Percentiles rank a stretch among this genome's conserved stretches.
Evolutionary conservation across 345 rosid genomes (phyloP).

Genomic region (Rhodamnia rubescens): DNA sequence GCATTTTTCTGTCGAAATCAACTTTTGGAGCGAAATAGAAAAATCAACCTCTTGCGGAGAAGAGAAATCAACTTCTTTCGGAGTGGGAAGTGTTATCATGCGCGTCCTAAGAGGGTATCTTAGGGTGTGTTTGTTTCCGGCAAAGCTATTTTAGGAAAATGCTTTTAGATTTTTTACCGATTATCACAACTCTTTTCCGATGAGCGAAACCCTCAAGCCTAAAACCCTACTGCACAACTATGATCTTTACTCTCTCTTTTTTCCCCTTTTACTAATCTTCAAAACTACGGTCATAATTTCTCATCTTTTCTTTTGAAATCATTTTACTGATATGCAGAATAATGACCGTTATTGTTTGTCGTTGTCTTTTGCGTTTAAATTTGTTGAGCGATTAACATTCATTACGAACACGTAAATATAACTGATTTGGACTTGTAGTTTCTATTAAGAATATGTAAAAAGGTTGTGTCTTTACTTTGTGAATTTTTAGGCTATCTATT

Average conservation of each 20-base stretch:
- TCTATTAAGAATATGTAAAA: not conserved
- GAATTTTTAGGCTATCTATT: not conserved
- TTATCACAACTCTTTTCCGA: not conserved
- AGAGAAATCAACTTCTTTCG: too few relatives aligned
- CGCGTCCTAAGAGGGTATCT: not conserved
- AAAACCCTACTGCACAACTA: not conserved
- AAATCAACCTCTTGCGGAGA: too few relatives aligned
- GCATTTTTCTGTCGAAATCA: too few relatives aligned
- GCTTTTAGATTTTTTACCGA: fast-evolving
- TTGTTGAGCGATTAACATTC: not conserved
- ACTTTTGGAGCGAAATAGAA: too few relatives aligned
- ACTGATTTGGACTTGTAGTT: not conserved
- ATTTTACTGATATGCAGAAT: not conserved
- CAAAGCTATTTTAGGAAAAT: not conserved
- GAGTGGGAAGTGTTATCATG: too few relatives aligned
- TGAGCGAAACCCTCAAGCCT: not conserved
- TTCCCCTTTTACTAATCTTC: not conserved
- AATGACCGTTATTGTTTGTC: not conserved
- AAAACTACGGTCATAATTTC: not conserved
- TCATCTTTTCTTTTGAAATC: not conserved
- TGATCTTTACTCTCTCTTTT: too few relatives aligned
- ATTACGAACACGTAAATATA: not conserved
- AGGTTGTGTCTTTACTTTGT: not conserved
- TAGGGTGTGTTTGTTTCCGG: fast-evolving
- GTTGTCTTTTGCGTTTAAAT: not conserved